These are phyloP conservation scores for Alternaria infectoria DNA, from an alignment of 2,329 filamentous ascomycete genomes.

Conservation along the genomic window DNA sequence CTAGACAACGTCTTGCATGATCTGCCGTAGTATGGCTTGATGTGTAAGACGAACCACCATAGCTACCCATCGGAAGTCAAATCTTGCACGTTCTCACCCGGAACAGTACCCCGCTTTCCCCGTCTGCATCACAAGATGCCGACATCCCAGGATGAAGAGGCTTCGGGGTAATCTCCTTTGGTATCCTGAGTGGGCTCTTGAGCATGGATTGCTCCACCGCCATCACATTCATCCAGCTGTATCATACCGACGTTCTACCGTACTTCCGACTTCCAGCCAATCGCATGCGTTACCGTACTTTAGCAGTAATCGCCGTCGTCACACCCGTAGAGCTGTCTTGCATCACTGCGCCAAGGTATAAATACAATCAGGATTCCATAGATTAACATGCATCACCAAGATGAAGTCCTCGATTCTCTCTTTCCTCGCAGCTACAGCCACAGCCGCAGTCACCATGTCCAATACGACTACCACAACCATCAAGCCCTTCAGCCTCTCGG, in stretches of 20 bases:
- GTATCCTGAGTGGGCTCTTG: neutral
- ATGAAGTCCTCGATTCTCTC: neutral
- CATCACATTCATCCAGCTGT: neutral
- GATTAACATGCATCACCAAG: neutral
- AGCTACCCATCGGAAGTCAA: neutral
- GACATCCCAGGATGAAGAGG: neutral
- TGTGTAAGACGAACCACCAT: slow-evolving; percentile 4
- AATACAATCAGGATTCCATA: slow-evolving; percentile 6
- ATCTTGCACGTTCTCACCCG: slow-evolving; percentile 27
- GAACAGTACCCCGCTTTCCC: slow-evolving; percentile 33
- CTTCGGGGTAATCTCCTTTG: slow-evolving; percentile 11
- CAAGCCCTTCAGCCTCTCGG: slow-evolving; percentile 40
- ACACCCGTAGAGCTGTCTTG: neutral
- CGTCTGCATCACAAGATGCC: slow-evolving; percentile 9
- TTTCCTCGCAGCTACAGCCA: neutral
- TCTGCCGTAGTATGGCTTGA: slow-evolving; percentile 1
- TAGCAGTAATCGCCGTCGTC: neutral
- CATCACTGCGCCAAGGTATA: slow-evolving; percentile 7
- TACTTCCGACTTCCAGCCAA: slow-evolving; percentile 9
- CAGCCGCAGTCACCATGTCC: slow-evolving; percentile 13
- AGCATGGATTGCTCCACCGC: neutral
- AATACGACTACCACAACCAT: slow-evolving; percentile 27
- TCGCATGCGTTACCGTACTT: neutral
- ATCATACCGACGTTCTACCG: neutral
- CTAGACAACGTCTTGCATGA: neutral